These are phyloP conservation scores for Chrysosporium keratinophilum DNA, from an alignment of 2,329 filamentous ascomycete species.

Conservation along the genomic window DNA sequence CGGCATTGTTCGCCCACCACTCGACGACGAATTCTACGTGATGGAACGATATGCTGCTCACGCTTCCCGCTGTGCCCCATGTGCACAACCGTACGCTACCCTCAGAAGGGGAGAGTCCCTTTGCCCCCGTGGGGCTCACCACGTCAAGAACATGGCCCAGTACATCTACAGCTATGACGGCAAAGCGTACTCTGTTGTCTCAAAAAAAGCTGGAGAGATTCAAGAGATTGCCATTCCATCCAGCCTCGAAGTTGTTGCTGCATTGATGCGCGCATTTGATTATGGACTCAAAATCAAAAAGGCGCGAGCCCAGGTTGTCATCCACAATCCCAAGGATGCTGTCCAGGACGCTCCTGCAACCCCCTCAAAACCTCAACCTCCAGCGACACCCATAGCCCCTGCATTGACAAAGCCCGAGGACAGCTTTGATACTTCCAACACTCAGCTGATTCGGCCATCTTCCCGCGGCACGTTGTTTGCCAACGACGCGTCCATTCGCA, in stretches of 20 bases:
- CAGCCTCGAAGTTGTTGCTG: constrained; percentile 26
- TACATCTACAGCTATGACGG: constrained; percentile 30
- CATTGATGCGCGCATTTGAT: constrained; percentile 36
- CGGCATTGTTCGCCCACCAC: constrained; percentile 18
- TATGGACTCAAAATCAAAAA: constrained; percentile 25
- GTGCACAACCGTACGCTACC: constrained; percentile 24
- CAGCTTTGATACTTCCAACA: not conserved
- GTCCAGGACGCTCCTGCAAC: not conserved
- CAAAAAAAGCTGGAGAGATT: constrained; percentile 30
- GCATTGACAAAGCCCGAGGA: not conserved
- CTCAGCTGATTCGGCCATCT: not conserved
- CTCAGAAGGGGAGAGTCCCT: constrained; percentile 22
- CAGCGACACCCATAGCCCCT: not conserved
- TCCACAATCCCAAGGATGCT: constrained; percentile 5
- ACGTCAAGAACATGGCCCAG: constrained; percentile 27
- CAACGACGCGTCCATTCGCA: not conserved
- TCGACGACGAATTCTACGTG: constrained; percentile 29
- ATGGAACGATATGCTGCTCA: constrained; percentile 29
- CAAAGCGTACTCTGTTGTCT: constrained; percentile 35
- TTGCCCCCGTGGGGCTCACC: constrained; percentile 27
- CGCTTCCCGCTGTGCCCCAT: constrained; percentile 26
- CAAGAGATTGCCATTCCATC: constrained; percentile 36
- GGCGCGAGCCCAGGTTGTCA: constrained; percentile 8
- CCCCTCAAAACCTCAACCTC: not conserved
- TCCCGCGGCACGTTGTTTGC: not conserved